Conservation (phyloP, 805 yeast species). For the Lachancea nothofagi region DNA sequence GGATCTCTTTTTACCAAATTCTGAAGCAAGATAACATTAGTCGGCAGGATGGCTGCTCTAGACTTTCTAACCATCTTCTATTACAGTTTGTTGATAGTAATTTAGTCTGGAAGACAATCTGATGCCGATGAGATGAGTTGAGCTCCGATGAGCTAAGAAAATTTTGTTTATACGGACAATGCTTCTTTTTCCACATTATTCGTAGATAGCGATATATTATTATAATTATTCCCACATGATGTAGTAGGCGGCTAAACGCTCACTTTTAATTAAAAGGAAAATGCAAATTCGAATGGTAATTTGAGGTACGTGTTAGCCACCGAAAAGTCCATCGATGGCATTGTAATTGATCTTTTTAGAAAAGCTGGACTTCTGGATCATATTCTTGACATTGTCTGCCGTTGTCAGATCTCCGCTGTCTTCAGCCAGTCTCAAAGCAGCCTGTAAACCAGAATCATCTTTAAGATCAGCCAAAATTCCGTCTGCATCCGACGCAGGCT, state of each 20-base stretch:
- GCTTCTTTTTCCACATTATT: not conserved
- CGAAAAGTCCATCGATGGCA: slow-evolving; percentile 56
- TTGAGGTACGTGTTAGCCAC: no score
- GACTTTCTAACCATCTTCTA: slow-evolving; percentile 72
- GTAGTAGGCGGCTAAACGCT: not conserved
- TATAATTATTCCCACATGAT: not conserved
- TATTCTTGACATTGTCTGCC: slow-evolving; percentile 71
- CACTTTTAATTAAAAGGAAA: no score
- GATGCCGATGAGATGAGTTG: slow-evolving; percentile 6
- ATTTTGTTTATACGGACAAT: slow-evolving; percentile 4
- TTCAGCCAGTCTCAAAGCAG: slow-evolving; percentile 37
- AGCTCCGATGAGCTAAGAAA: slow-evolving; percentile 26
- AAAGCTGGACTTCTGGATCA: slow-evolving; percentile 69
- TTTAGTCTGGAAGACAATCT: not conserved
- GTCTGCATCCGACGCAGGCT: slow-evolving; percentile 25
- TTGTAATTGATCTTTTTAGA: slow-evolving; percentile 89
- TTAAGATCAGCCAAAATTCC: slow-evolving; percentile 33
- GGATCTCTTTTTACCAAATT: slow-evolving; percentile 93
- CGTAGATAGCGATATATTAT: not conserved
- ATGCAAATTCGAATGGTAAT: no score
- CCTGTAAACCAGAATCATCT: slow-evolving; percentile 34
- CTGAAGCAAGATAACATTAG: slow-evolving; percentile 85
- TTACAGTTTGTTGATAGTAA: not conserved
- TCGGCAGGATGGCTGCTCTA: slow-evolving; percentile 91
- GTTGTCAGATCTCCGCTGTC: slow-evolving; percentile 45